A percentile compares a stretch with the other conserved stretches of the same genome.
Evolutionary conservation across 2,329 filamentous ascomycete species (phyloP).

Genomic region (Trichoderma guizhouense): DNA sequence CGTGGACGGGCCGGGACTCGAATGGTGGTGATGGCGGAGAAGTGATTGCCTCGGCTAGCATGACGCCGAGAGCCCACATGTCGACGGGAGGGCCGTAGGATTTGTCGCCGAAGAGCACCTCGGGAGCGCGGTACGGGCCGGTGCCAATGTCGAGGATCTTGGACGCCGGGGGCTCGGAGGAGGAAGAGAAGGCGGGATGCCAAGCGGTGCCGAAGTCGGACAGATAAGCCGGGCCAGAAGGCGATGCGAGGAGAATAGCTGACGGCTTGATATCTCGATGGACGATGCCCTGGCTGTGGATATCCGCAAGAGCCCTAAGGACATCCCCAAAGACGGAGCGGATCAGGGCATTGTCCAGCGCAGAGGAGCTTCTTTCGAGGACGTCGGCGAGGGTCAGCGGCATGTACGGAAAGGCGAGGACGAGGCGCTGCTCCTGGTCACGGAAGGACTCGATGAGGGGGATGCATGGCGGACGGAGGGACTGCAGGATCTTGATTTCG

Average conservation of each 20-base stretch:
- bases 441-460: slow-evolving; percentile 70
- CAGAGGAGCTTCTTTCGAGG: slow-evolving; percentile 43
- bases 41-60: slow-evolving; percentile 71
- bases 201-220: slow-evolving; percentile 93
- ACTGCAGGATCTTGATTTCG: slow-evolving; percentile 71
- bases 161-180: slow-evolving; percentile 60
- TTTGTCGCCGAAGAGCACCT: slow-evolving; percentile 80
- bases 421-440: slow-evolving; percentile 65
- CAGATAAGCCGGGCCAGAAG: slow-evolving; percentile 69
- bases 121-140: slow-evolving; percentile 84
- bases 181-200: slow-evolving; percentile 58
- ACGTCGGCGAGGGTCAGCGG: slow-evolving; percentile 68
- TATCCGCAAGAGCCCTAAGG: slow-evolving; percentile 65
- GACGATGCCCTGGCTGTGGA: slow-evolving; percentile 75
- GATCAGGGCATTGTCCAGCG: slow-evolving; percentile 26
- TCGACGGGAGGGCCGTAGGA: slow-evolving; percentile 72
- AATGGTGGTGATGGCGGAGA: slow-evolving; percentile 65
- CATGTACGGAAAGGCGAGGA: slow-evolving; percentile 84
- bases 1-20: slow-evolving; percentile 66
- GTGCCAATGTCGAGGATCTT: slow-evolving; percentile 95
- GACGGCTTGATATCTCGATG: slow-evolving; percentile 94
- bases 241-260: slow-evolving; percentile 71
- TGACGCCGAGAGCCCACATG: slow-evolving; percentile 83
- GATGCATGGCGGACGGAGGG: slow-evolving; percentile 57
- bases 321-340: slow-evolving; percentile 58